These are phyloP conservation scores for Baorangia bicolor DNA, from an alignment of 768 basidiomycete genomes.

Conservation along the genomic window DNA sequence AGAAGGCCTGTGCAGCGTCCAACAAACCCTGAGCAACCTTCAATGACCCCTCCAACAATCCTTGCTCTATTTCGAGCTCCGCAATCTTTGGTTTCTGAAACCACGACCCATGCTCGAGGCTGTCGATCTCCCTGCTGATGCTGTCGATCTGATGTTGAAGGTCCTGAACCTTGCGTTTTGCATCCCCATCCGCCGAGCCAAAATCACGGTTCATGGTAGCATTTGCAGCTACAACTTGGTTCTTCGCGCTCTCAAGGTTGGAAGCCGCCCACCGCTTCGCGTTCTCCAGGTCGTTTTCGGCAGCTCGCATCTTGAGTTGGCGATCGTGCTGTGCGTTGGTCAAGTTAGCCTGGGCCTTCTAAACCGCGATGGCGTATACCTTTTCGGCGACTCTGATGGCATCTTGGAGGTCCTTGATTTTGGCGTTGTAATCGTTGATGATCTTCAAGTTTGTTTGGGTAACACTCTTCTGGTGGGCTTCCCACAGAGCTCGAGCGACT, in stretches of 20 bases:
- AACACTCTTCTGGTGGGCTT: not conserved
- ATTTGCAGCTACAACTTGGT: not conserved
- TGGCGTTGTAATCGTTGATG: not conserved
- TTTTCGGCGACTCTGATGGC: not conserved
- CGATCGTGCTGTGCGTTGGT: constrained; percentile 3
- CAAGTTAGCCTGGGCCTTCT: not conserved
- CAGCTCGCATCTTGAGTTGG: not conserved
- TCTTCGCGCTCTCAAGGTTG: not conserved
- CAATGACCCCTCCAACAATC: not conserved
- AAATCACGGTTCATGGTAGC: not conserved
- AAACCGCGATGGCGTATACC: not conserved
- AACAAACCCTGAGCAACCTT: not conserved
- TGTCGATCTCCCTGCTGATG: not conserved
- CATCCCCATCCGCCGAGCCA: not conserved
- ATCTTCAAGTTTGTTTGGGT: not conserved
- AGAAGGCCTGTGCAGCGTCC: not conserved
- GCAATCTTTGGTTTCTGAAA: not conserved
- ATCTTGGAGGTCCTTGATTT: not conserved
- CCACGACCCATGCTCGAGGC: not conserved
- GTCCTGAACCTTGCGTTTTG: not conserved
- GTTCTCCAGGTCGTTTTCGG: not conserved
- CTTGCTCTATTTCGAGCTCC: not conserved
- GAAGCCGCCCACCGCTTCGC: not conserved
- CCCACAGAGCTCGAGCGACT: not conserved
- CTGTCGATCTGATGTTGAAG: not conserved